phyloP scores from a whole-genome alignment of 495 filamentous ascomycete species.

The Penicillium chermesinum region DNA sequence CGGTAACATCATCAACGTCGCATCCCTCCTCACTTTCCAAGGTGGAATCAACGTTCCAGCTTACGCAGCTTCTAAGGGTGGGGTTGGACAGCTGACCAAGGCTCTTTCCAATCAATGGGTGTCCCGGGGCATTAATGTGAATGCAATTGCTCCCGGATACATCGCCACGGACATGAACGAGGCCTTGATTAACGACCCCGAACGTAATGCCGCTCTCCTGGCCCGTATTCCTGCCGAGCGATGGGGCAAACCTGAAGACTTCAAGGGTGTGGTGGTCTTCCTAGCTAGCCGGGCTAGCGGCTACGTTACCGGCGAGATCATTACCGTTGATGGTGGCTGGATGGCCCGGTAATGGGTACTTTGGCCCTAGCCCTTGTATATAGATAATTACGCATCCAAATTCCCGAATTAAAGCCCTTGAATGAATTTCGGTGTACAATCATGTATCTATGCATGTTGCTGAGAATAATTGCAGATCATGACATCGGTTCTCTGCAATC shows the following conservation, averaged over 20 bases:
- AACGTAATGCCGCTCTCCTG: conserved; percentile 65
- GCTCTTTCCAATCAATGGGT: conserved; percentile 86
- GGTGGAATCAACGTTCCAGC: conserved; percentile 88
- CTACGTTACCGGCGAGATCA: conserved; percentile 76
- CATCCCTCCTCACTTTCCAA: conserved; percentile 80
- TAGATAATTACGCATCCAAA: too few species aligned
- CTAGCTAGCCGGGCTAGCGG: conserved; percentile 68
- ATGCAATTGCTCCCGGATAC: conserved; percentile 76
- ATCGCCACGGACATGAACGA: conserved; percentile 91
- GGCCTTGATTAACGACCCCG: conserved; percentile 68
- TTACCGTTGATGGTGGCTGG: conserved; percentile 90
- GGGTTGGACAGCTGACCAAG: conserved; percentile 82
- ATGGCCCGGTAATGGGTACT: conserved; percentile 87
- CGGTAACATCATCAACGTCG: conserved; percentile 83
- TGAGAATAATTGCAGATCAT: too few species aligned
- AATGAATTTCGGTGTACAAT: too few species aligned
- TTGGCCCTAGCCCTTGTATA: too few species aligned
- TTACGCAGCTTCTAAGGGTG: conserved; percentile 86
- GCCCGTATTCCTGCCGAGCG: conserved; percentile 78
- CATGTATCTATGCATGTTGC: too few species aligned
- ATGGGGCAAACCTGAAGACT: conserved; percentile 86
- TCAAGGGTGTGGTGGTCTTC: conserved; percentile 78
- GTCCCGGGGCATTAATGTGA: conserved; percentile 68
- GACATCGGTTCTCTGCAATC: too few species aligned
- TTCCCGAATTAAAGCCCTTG: neutral